These are phyloP conservation scores for Xylaria arbuscula DNA, from an alignment of 2,329 filamentous ascomycete genomes.

Conservation along the genomic window DNA sequence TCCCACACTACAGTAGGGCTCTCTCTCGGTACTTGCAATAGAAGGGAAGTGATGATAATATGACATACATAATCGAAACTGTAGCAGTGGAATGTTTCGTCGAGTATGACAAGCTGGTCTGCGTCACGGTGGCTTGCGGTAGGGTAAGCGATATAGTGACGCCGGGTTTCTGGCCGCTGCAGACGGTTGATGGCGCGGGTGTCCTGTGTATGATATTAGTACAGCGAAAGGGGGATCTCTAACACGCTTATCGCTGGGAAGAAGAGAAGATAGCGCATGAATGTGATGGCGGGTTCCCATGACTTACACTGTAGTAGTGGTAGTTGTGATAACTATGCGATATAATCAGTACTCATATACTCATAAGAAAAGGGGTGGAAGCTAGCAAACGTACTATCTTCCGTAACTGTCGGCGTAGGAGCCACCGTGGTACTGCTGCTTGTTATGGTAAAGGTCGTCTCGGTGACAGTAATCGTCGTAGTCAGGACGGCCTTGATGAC, in stretches of 20 bases:
- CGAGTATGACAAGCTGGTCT: conserved; percentile 52
- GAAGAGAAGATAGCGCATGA: too few species aligned
- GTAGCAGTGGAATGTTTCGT: conserved; percentile 52
- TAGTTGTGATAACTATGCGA: conserved; percentile 47
- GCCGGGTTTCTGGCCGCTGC: conserved; percentile 44
- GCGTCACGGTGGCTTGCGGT: conserved; percentile 48
- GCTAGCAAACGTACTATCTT: conserved; percentile 46
- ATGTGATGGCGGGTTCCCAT: too few species aligned
- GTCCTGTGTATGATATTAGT: conserved; percentile 45
- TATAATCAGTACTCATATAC: conserved; percentile 25
- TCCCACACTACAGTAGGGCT: background rate
- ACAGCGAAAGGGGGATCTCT: too few species aligned
- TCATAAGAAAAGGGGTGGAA: background rate
- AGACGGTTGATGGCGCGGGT: conserved; percentile 51
- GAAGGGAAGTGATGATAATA: background rate
- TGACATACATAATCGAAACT: conserved; percentile 51
- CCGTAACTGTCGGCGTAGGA: conserved; percentile 50
- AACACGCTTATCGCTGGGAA: too few species aligned
- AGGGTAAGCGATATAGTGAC: conserved; percentile 50
- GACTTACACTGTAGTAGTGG: conserved; percentile 50
- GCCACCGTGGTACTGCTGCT: conserved; percentile 49
- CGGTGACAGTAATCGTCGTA: conserved; percentile 53
- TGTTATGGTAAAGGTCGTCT: conserved; percentile 49
- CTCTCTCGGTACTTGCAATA: background rate
- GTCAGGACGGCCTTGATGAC: conserved; percentile 44